Percentiles rank a stretch among this genome's conserved stretches.
phyloP scores from a whole-genome alignment of 805 yeast species.

The Pichia paraexigua region DNA sequence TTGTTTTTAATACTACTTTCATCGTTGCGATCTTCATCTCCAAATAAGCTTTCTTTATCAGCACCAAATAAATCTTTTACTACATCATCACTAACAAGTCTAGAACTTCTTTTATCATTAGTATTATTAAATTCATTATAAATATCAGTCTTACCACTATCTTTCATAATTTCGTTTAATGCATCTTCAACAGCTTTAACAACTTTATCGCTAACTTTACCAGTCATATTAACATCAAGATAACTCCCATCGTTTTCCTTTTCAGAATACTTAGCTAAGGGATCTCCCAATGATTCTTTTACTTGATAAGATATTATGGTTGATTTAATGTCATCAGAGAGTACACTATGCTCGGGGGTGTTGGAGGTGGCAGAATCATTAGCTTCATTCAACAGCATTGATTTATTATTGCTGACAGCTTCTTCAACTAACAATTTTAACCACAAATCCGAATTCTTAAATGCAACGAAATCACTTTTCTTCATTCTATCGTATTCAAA shows the following conservation, averaged over 20 bases:
- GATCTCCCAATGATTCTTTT: constrained; percentile 20
- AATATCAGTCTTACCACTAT: constrained; percentile 15
- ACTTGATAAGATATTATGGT: not conserved
- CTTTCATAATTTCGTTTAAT: constrained; percentile 48
- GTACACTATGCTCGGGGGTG: not conserved
- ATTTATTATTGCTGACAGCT: not conserved
- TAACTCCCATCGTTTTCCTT: constrained; percentile 16
- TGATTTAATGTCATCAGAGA: not conserved
- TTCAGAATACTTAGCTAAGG: constrained; percentile 26
- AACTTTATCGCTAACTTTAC: constrained; percentile 36
- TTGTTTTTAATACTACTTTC: not conserved
- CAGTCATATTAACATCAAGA: constrained; percentile 27
- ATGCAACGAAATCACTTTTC: constrained; percentile 45
- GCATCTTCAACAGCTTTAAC: constrained; percentile 62
- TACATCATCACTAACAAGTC: constrained; percentile 23
- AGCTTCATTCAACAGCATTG: not conserved
- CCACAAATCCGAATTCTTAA: constrained; percentile 51
- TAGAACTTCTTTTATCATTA: constrained; percentile 15
- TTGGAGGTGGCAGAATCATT: not conserved
- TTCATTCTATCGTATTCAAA: constrained; percentile 44
- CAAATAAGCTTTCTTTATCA: constrained; percentile 16
- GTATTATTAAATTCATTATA: not conserved
- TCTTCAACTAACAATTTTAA: constrained; percentile 43
- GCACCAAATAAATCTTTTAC: constrained; percentile 29
- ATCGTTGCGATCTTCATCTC: not conserved